Base-by-base conservation (phyloP, 106 monocot species). In the Apostasia ramifera region DNA sequence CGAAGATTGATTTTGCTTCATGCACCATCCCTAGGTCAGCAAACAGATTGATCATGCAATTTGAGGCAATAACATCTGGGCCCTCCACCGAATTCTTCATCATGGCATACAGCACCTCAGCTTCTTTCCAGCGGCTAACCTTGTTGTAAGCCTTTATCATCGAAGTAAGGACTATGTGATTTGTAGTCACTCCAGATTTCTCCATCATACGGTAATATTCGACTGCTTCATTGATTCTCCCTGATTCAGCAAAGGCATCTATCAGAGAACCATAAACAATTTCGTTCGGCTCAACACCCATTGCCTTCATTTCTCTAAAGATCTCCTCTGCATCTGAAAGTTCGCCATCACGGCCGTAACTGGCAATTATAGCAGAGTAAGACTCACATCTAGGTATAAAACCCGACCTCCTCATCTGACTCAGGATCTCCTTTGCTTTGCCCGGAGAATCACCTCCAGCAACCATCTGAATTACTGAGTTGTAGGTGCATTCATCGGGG, bases 401-500 rank as follows among this genome's bases (percentile, higher is more conserved):
- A 9, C 87, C 82, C 8, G 74, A 73, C 53, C 66, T 66, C 71
- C 52, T 71, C 93, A 94, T 94, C 46, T 68, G 78, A 2, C 3
- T 60, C 47, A 94, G 57, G n/a, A 82, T 12, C 39, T 80, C 81
- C 70, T 71, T 82, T 13, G 94, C 86, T 41, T 69, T 73, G 9
- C 85, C 84, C 1, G 61, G 76, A 46, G 70, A 71, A 48, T 87
- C 87, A 72, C 75, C 84, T 45, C 43, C 69, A 66, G 84, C 77
- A 61, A 90, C 81, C 94, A 94, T 90, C 66, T 94, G 87, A 74
- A 94, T 83, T 7, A 90, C 53, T 9, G 94, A 85, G 51, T 94
- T 94, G 79, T 84, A 94, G 4, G 94, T 86, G 70, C 90, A 94
- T 59, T 78, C 84, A 74, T 94, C 94, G 1, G 89, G 84, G 82